Evolutionary conservation across 192 early-diverging fungal species (phyloP), one percentile per base, ranked within the genome.

Genomic region (Mortierella hygrophila): DNA sequence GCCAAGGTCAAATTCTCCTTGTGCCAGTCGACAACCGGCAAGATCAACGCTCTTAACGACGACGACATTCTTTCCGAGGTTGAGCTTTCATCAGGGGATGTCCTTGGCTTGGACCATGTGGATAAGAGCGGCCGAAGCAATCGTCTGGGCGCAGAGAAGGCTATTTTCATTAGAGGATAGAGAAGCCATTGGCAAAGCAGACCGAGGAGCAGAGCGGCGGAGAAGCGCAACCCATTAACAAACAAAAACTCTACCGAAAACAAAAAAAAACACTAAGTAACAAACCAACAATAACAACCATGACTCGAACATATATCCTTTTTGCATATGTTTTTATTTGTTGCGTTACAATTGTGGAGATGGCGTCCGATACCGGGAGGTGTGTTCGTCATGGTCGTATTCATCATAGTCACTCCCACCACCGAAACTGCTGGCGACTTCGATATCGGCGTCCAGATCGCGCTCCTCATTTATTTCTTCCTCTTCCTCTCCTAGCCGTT

Each of bases 1-100:
- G 90, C 84, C 1, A 94, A 94, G 77, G 88, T 95, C 65, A 95
- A 93, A 73, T 87, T 93, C 82, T 38, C 70, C 37, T 42, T 46
- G 26, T 49, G 46, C 32, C 54, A 70, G 32, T 47, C 23, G 18
- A n/a, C n/a, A n/a, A 41, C 55, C 16, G 74, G 80, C 29, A 82
- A 77, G 29, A 41, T 75, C n/a, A 82, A 44, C 72, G 18, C 74
- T 4, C 49, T 85, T 49, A 78, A 78, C 8, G 88, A 88, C 71
- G 81, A 85, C 23, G 71, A 82, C 47, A 70, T 89, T 29, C 72
- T 91, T 32, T 78, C 78, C 3, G 81, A 87, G 0, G 60, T 79
- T 29, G 72, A 82, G 49, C 77, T 82, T 70, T 21, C 29, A 3
- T 68, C 54, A 46, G 85, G 86, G 7, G 91, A 93, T 23, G 23